Evolutionary conservation across 164 flowering plant genomes (phyloP), one percentile per base, ranked within the genome.

Genomic region (Cinnamomum micranthum): DNA sequence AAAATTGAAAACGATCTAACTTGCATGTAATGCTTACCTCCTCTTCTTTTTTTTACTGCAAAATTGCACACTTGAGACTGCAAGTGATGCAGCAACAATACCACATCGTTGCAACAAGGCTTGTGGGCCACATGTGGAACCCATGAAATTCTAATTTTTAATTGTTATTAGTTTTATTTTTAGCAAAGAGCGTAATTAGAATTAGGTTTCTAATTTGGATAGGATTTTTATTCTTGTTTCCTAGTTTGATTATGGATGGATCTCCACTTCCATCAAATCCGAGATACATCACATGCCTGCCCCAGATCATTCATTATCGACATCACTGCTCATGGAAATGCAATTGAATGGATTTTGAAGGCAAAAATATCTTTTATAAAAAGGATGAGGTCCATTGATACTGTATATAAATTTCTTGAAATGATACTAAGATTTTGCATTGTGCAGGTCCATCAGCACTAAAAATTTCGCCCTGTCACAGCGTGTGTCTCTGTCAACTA

Each of bases 321-420:
- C 73, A 70, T 79, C 80, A 80, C 86, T 68, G 77, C 85, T 11
- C 92, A 93, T 68, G 87, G 84, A 69, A 86, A 88, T 72, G 84
- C 90, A 77, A 78, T 89, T 74, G 85, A 77, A 80, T 91, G 92
- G 91, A 88, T 91, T 71, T 78, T 84, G 64, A 86, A 82, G 87
- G 92, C 65, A 67, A 33, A 64, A 20, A 25, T 33, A 33, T 33
- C 4, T 33, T 33, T 6, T 3, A 6, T 25, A 25, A 33, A 33
- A 33, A 33, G 35, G 5, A 33, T 3, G 35, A 33, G 59, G 1
- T 11, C 23, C 35, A 4, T 62, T n/a, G 24, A 9, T 69, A 20
- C 4, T 15, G n/a, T 15, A 41, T 28, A 9, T 28, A 68, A 33
- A 11, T 11, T 41, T 52, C 0, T 20, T 28, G 4, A 19, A 25